Evolutionary conservation across 441 rosid genomes (phyloP).

Genomic region (Euphorbia corollata): DNA sequence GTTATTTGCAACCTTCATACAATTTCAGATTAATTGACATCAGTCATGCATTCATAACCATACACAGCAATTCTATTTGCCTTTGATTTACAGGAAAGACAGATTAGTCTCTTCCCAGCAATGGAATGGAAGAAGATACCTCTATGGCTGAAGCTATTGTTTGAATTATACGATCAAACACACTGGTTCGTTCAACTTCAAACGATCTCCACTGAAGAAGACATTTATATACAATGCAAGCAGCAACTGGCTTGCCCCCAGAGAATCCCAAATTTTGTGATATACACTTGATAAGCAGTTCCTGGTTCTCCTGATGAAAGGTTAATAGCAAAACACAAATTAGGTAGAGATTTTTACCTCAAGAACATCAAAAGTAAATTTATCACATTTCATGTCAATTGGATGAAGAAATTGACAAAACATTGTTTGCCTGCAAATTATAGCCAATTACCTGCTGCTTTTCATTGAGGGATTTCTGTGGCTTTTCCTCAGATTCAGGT

Average conservation of each 20-base stretch:
- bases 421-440: not conserved
- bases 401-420: not conserved
- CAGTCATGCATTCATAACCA: slow-evolving; percentile 19
- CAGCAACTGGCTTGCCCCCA: slow-evolving; percentile 91
- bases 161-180: slow-evolving; percentile 96
- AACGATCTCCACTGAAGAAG: slow-evolving; percentile 99
- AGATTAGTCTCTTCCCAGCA: not conserved
- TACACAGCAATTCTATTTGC: not conserved
- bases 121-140: slow-evolving; percentile 35
- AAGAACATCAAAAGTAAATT: not conserved
- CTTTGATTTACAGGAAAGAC: not conserved
- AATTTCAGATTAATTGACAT: slow-evolving; percentile 23
- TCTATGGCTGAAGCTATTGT: slow-evolving; percentile 89
- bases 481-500: slow-evolving; percentile 95
- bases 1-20: slow-evolving; percentile 73
- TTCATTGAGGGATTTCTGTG: slow-evolving; percentile 91
- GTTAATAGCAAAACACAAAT: slow-evolving; percentile 17
- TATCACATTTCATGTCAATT: not conserved
- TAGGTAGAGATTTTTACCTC: slow-evolving; percentile 15
- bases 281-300: slow-evolving; percentile 80
- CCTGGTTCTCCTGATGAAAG: slow-evolving; percentile 86
- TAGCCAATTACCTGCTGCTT: slow-evolving; percentile 76
- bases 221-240: slow-evolving; percentile 90
- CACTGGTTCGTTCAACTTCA: slow-evolving; percentile 96
- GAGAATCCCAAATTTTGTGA: slow-evolving; percentile 90